A percentile compares a stretch with the other conserved stretches of the same genome.
Conservation (phyloP, 2,329 filamentous ascomycete genomes). For the Diaporthe longicolla region DNA sequence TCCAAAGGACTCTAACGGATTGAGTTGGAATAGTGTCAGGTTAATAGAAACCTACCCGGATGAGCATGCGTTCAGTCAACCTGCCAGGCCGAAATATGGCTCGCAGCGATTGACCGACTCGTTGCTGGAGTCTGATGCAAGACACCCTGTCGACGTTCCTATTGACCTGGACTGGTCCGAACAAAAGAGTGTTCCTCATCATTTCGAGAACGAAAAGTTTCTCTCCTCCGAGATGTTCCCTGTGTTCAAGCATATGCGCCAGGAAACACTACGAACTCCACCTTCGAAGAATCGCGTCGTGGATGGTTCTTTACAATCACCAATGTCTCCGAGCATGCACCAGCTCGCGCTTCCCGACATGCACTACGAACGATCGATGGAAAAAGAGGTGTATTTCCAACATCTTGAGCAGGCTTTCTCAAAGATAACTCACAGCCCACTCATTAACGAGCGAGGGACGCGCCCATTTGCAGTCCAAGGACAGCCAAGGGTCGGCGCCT, state of each 20-base stretch:
- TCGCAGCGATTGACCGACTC: neutral
- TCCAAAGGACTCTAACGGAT: neutral
- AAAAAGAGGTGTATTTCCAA: neutral
- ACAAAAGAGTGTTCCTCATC: neutral
- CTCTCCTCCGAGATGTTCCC: constrained; percentile 26
- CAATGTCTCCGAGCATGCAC: constrained; percentile 3
- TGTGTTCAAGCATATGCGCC: constrained; percentile 1
- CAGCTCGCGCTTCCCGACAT: neutral
- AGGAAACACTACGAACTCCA: neutral
- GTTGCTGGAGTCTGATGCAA: neutral
- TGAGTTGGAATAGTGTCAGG: neutral
- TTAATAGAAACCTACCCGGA: constrained; percentile 11
- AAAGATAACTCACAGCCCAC: constrained; percentile 13
- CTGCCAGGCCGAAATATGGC: neutral
- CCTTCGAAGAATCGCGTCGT: neutral
- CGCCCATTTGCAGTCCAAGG: constrained; percentile 2
- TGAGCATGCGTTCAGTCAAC: neutral
- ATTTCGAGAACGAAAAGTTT: constrained; percentile 18
- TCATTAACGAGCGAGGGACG: neutral
- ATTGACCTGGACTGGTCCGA: neutral
- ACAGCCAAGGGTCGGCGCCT: neutral
- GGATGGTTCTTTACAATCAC: neutral
- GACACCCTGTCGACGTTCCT: neutral
- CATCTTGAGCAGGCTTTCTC: constrained; percentile 19
- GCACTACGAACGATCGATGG: neutral